Base-by-base conservation (phyloP, 2,329 filamentous ascomycete genomes). In the Chrysosporium keratinophilum region DNA sequence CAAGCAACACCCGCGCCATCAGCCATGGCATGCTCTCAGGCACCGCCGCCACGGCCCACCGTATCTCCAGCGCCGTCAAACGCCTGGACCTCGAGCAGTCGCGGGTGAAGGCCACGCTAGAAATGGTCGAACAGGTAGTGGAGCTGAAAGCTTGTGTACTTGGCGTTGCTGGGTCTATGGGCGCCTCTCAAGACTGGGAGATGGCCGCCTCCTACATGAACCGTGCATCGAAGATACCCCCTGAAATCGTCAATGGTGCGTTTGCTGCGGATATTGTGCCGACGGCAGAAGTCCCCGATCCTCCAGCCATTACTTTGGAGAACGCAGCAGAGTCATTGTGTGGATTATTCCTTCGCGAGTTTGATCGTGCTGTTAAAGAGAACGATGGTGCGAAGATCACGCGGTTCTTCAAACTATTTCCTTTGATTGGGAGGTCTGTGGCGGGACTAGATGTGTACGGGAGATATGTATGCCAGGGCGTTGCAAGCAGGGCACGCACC, bases 161-260 rank as follows among this genome's bases (percentile, higher is more conserved):
- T 56, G 93, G 93, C 42, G 90, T 97, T 10, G 84, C 91, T 23
- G 93, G 90, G 15, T 94, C 87, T 56, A 98, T 98, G 93, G 93
- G 91, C 34, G 91, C 90, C 3, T 88, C 93, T 41, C 93, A 98
- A 70, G 93, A 98, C 73, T 98, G 93, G 93, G 93, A 98, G 70
- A 93, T 88, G 2, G 93, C 93, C 2, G 93, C 93, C 1, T 86
- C 80, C 45, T 97, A 97, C 69, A 78, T 98, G 55, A 82, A 86
- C 58, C 81, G 91, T 43, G 90, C 93, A 5, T 83, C 83, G 56
- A 83, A 85, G 60, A 83, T 98, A 11, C 90, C 91, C 0, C 78
- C 83, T 49, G 77, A 85, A 1, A 91, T 98, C 49, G 78, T 90
- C 49, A 79, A 85, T 60, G 88, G 93, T 23, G 80, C 82, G 14